These are phyloP conservation scores for Rostrohypoxylon terebratum DNA, from an alignment of 495 filamentous ascomycete species.

Conservation along the genomic window DNA sequence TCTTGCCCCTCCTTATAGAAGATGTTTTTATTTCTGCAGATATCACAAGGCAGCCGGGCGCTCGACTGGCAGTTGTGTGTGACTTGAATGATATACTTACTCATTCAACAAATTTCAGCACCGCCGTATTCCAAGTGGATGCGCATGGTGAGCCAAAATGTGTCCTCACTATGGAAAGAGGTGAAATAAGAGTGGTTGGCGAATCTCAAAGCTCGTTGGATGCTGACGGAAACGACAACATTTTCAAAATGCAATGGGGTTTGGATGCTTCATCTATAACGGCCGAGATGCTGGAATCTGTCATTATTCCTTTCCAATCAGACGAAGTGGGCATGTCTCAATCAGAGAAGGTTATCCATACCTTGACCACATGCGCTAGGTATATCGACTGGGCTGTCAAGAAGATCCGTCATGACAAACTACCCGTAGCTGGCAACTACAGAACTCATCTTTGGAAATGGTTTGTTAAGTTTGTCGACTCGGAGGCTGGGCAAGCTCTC, in stretches of 20 bases:
- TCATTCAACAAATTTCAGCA: background rate
- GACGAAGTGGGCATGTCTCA: background rate
- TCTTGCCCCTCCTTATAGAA: background rate
- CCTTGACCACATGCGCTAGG: background rate
- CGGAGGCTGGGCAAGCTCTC: background rate
- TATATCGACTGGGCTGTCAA: background rate
- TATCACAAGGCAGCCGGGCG: background rate
- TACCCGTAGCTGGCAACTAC: background rate
- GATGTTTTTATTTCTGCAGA: constrained; percentile 1
- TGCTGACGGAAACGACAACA: background rate
- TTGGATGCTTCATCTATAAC: background rate
- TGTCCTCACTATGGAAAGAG: background rate
- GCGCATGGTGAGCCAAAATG: background rate
- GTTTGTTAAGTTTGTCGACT: background rate
- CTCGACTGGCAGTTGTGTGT: background rate
- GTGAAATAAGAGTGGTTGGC: background rate
- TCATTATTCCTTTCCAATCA: background rate
- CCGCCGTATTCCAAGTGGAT: background rate
- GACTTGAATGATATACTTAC: background rate
- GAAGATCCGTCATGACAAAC: background rate
- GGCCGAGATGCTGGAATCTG: background rate
- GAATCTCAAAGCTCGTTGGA: background rate
- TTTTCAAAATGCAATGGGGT: constrained; percentile 1
- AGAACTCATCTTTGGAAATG: background rate
- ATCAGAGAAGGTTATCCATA: background rate